Evolutionary conservation across 768 basidiomycete genomes (phyloP).

Genomic region (Trametes villosa): DNA sequence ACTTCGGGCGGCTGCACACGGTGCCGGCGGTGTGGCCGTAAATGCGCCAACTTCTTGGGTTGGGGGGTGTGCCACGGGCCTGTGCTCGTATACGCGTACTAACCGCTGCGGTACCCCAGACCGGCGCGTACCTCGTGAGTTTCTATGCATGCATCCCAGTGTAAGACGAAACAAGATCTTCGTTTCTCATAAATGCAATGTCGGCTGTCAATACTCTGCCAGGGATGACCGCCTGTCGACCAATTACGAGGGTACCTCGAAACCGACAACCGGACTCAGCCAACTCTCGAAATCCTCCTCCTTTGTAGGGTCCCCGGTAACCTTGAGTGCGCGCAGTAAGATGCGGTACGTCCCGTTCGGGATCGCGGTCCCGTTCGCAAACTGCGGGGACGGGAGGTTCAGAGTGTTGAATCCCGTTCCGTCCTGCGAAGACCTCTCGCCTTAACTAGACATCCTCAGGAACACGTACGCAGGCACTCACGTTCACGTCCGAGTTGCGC

Average conservation of each 20-base stretch:
- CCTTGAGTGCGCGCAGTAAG: slow-evolving; percentile 47
- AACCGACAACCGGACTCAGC: slow-evolving; percentile 38
- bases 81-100: no score
- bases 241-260: slow-evolving; percentile 5
- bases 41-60: no score
- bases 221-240: no score
- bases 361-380: slow-evolving; percentile 46
- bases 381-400: slow-evolving; percentile 31
- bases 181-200: no score
- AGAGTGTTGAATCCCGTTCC: slow-evolving; percentile 38
- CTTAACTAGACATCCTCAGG: background rate
- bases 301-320: slow-evolving; percentile 45
- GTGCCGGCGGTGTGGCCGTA: no score
- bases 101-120: no score
- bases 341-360: slow-evolving; percentile 48
- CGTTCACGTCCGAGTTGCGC: slow-evolving; percentile 45
- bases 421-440: slow-evolving; percentile 21
- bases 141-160: no score
- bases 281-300: slow-evolving; percentile 51
- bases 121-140: no score
- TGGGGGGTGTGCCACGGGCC: no score
- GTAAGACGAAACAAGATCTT: no score
- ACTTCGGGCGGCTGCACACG: no score
- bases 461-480: slow-evolving; percentile 10
- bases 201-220: no score